Evolutionary conservation across 2,329 filamentous ascomycete species (phyloP), one percentile per base, ranked within the genome.

Genomic region (Scleromitrula shiraiana): DNA sequence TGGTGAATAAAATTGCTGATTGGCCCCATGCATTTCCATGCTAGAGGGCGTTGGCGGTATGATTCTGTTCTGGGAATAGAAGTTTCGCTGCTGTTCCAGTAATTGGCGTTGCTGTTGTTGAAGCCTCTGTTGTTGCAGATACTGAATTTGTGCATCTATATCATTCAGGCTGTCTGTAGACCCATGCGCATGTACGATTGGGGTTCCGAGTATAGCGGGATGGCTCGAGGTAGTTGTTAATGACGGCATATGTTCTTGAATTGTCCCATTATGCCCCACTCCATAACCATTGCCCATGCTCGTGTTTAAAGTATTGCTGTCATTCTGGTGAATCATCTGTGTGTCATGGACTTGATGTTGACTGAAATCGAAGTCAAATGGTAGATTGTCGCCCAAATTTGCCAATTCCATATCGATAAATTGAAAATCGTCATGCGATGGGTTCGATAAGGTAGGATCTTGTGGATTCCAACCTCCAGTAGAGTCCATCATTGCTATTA

Each of bases 21-120:
- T 71, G 59, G 78, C 60, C 70, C 77, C 64, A 56, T 84, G 81
- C 67, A 91, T 78, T 61, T 91, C 85, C 22, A 88, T 74, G 62
- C 87, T 91, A 63, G 85, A 87, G 0, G 87, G 87, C 12, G 87
- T 93, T 2, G 85, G 85, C 5, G 87, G 87, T 7, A 88, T 77
- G 44, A 84, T 80, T 50, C 75, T 72, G 53, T 73, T 75, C 50
- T 77, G 72, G 7, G 69, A 64, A 59, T 75, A 81, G 59, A 74
- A 78, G 46, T 73, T 74, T 20, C 55, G 53, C 40, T 61, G 74
- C 52, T 82, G 77, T 59, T 82, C 77, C 38, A 62, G 57, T 10
- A 64, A 46, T 41, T 60, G 56, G 15, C 59, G 57, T 46, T 64
- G 57, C 60, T 82, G 77, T 54, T 80, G 74, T 24, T 82, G 74